Conservation (phyloP, 805 yeast genomes). For the Saturnispora silvae region DNA sequence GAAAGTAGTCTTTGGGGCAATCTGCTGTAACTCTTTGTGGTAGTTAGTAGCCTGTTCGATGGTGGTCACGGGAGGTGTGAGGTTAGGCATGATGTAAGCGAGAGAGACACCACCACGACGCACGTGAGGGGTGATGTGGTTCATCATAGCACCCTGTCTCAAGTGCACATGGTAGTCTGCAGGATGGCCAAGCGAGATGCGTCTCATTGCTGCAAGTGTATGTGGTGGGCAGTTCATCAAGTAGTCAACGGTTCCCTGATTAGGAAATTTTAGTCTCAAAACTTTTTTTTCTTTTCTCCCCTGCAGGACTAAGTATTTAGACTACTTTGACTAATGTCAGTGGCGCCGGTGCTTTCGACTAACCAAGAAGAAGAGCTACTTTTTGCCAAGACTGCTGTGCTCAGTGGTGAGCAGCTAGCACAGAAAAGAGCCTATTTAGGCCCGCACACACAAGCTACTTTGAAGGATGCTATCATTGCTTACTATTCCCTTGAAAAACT, state of each 20-base stretch:
- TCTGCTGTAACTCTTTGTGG: constrained; percentile 46
- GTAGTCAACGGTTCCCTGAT: neutral
- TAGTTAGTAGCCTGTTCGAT: constrained; percentile 63
- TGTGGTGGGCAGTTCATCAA: constrained; percentile 3
- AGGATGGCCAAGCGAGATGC: constrained; percentile 41
- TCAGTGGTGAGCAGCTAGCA: constrained; percentile 16
- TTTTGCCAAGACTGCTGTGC: constrained; percentile 29
- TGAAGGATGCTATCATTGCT: constrained; percentile 28
- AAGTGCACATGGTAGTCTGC: constrained; percentile 96
- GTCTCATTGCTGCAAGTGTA: constrained; percentile 3
- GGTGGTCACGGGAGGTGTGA: constrained; percentile 84
- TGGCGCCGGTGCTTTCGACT: constrained; percentile 60
- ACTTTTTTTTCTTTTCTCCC: neutral
- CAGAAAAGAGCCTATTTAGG: constrained; percentile 19
- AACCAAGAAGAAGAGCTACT: constrained; percentile 53
- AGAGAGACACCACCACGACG: constrained; percentile 84
- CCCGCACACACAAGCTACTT: constrained; percentile 19
- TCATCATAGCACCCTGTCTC: constrained; percentile 91
- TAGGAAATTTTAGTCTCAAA: neutral
- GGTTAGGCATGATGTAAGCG: constrained; percentile 93
- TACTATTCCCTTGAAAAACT: constrained; percentile 42
- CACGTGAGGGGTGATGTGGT: constrained; percentile 81
- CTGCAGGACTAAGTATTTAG: neutral
- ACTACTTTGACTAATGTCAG: constrained; percentile 2
- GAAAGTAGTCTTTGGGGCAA: constrained; percentile 78